Evolutionary conservation across 179 eudicot species (phyloP), one percentile per base, ranked within the genome.

Genomic region (Drosera spatulata): DNA sequence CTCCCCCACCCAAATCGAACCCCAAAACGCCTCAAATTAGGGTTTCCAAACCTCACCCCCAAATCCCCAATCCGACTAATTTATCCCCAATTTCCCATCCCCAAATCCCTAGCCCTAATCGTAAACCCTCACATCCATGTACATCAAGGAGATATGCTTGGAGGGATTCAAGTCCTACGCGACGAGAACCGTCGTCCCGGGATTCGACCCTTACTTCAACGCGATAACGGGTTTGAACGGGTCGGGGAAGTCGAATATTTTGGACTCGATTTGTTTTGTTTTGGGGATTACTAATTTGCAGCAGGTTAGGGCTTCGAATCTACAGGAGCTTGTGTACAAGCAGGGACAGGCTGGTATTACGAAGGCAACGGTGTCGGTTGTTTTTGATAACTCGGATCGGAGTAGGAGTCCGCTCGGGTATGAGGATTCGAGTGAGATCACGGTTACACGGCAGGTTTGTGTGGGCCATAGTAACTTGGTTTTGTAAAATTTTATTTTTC

Each of bases 91-190:
- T 22, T 22, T 22, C 33, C 33, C 33, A 22, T 22, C 33, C 33
- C 33, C 33, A 22, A 22, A 22, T 22, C 33, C 33, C 33, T 22
- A 22, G 33, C 33, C 33, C 33, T 22, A 22, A 22, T 22, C 33
- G 33, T 22, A 22, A 22, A 22, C 33, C 33, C 33, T 22, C 33
- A 22, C 13, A 13, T 4, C 10, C 37, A 94, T 94, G 99, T 78
- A 90, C 76, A 82, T 94, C 62, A 90, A 86, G 64, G 99, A 90
- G 61, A 63, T 94, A 57, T 85, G 95, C 61, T 73, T 94, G 53
- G 97, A 94, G 69, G 96, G 99, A 13, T 94, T 94, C 82, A 94
- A 94, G 75, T 94, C 97, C 33, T 94, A 94, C 78, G 99, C 99
- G 0, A 94, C 99, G 0, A 59, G 99, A 63, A 94, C 99, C 0